Conservation (phyloP, 306 rosid species). For the Lathyrus sativus region DNA sequence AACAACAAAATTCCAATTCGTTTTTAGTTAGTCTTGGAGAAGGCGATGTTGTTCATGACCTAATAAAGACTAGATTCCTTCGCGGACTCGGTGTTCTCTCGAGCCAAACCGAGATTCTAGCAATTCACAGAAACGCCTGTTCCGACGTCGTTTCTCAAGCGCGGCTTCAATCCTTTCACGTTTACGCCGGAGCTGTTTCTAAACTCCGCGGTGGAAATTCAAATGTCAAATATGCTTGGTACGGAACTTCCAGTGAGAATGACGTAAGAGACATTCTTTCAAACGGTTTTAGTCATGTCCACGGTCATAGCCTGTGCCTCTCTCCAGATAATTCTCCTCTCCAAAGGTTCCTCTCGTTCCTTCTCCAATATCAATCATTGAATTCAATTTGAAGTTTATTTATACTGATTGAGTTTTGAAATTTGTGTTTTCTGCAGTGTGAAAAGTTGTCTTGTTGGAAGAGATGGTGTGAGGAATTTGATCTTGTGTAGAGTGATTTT, state of each 20-base stretch:
- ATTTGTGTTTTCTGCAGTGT: constrained; percentile 46
- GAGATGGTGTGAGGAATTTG: constrained; percentile 66
- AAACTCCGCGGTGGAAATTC: constrained; percentile 60
- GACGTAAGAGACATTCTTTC: constrained; percentile 55
- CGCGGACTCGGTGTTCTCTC: constrained; percentile 53
- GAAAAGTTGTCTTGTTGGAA: constrained; percentile 48
- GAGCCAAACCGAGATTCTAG: constrained; percentile 39
- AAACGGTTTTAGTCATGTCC: constrained; percentile 56
- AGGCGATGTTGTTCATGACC: constrained; percentile 50
- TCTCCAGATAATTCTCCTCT: constrained; percentile 72
- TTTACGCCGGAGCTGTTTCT: constrained; percentile 54
- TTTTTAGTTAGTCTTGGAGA: constrained; percentile 41
- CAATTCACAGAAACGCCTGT: constrained; percentile 48
- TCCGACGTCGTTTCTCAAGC: constrained; percentile 54
- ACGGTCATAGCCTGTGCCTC: constrained; percentile 38
- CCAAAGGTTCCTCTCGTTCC: constrained; percentile 43
- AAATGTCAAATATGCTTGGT: constrained; percentile 79
- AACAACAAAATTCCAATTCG: neutral
- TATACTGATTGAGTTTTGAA: neutral
- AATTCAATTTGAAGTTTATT: no score
- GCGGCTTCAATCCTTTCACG: constrained; percentile 56
- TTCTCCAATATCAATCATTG: neutral
- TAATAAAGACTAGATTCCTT: constrained; percentile 53
- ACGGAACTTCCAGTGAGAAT: constrained; percentile 41
- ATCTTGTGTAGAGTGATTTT: constrained; percentile 76